phyloP scores from a whole-genome alignment of 208 protist genomes.

The Phytomonas sp. region DNA sequence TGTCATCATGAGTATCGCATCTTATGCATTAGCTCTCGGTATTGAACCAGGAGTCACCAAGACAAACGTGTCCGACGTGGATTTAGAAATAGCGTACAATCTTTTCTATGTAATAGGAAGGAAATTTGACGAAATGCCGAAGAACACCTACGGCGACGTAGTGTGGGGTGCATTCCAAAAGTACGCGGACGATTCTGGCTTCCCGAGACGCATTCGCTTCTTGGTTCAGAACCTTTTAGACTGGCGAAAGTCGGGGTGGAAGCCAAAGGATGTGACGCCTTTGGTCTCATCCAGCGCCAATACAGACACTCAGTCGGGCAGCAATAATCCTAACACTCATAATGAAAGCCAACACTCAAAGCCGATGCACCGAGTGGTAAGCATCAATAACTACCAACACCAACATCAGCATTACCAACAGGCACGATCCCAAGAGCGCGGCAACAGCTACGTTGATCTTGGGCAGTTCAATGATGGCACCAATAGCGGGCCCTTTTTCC shows the following conservation, averaged over 20 bases:
- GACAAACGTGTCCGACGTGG: slow-evolving; percentile 46
- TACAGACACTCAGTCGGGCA: slow-evolving; percentile 8
- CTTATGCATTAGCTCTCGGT: slow-evolving; percentile 25
- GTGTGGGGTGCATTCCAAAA: slow-evolving; percentile 52
- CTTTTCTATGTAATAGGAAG: slow-evolving; percentile 79
- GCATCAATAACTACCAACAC: slow-evolving; percentile 18
- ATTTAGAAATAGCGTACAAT: slow-evolving; percentile 74
- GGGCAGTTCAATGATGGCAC: slow-evolving; percentile 15
- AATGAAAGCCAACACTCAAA: slow-evolving; percentile 10
- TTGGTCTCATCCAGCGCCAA: slow-evolving; percentile 13
- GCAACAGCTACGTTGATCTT: slow-evolving; percentile 38
- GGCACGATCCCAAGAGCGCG: slow-evolving; percentile 19
- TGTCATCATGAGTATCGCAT: slow-evolving; percentile 55
- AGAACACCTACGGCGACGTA: slow-evolving; percentile 14
- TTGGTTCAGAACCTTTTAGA: slow-evolving; percentile 82
- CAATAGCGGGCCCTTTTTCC: slow-evolving; percentile 17
- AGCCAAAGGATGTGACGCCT: slow-evolving; percentile 36
- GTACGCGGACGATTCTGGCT: slow-evolving; percentile 31
- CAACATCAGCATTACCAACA: slow-evolving; percentile 21
- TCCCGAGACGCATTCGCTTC: slow-evolving; percentile 77
- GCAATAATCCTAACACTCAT: slow-evolving; percentile 11
- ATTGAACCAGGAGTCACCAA: slow-evolving; percentile 18
- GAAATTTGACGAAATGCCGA: slow-evolving; percentile 52
- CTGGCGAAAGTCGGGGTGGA: slow-evolving; percentile 55
- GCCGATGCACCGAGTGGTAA: slow-evolving; percentile 16